Evolutionary conservation across 1,284 basidiomycete species (phyloP), one percentile per base, ranked within the genome.

Genomic region (Trichosporon faecale): DNA sequence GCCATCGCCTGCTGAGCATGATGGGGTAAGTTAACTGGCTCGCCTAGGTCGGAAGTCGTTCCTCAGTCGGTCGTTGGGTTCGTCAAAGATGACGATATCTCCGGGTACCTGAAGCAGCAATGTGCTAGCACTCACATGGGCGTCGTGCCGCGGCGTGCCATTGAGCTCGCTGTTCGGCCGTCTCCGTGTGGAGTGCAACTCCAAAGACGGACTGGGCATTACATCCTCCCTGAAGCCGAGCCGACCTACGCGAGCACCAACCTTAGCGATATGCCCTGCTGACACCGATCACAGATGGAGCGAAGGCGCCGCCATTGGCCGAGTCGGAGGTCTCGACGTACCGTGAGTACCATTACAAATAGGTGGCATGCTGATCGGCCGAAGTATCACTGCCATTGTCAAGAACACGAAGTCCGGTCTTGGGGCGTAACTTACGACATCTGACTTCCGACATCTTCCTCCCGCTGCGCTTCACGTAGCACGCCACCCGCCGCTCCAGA

Each of bases 341-440:
- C 84, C 84, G 82, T 84, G 63, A 80, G 83, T 82, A 25, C 23
- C 18, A 27, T n/a, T 63, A 9, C 21, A n/a, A 3, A 23, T 1
- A 12, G 8, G 52, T 46, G 18, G 18, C 5, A 18, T 18, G 46
- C 35, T 71, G 23, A 64, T 71, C 69, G 72, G 71, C 72, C 69
- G 72, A 72, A 84, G 83, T 1, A 83, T 85, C 70, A 76, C 84
- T 55, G 84, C 84, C 0, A 79, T 84, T 14, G 83, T 85, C 46
- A 85, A 85, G 74, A 82, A 83, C 68, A 83, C 82, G n/a, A 84
- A 84, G 76, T 77, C 73, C 25, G 83, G 83, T 61, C 74, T 84
- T 0, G 83, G 83, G n/a, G 78, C 80, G 6, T 81, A 71, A 71
- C 27, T 44, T 14, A 7, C 33, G 52, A 57, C 21, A 14, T n/a